These are phyloP conservation scores for Pogostemon cablin DNA, from an alignment of 257 asterid genomes.

Conservation along the genomic window DNA sequence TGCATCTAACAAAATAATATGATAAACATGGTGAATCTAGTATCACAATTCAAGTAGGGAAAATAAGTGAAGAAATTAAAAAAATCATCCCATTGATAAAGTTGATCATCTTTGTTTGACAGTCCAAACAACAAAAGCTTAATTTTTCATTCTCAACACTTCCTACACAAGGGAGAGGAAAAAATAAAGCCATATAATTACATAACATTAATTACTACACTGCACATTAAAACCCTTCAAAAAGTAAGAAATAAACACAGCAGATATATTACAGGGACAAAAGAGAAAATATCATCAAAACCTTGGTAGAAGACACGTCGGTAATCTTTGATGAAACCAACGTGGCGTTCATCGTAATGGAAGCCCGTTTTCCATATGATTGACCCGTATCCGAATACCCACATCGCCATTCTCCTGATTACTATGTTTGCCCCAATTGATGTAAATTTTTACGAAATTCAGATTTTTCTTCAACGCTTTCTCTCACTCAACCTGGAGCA, in stretches of 20 bases:
- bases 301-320: constrained; percentile 98
- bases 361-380: constrained; percentile 94
- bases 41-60: too few species aligned
- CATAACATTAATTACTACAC: background rate
- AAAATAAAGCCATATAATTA: background rate
- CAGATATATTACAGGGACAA: background rate
- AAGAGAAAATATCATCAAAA: constrained; percentile 1
- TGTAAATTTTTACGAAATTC: background rate
- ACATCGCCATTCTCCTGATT: constrained; percentile 63
- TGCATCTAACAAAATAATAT: background rate
- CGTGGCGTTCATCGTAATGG: constrained; percentile 70
- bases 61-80: too few species aligned
- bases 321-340: constrained; percentile 81
- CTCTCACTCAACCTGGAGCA: constrained; percentile 36
- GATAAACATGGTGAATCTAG: too few species aligned
- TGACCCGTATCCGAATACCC: constrained; percentile 99
- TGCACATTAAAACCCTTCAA: background rate
- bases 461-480: background rate
- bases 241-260: background rate
- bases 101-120: background rate
- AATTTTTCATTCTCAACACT: background rate
- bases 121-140: background rate
- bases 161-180: background rate
- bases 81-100: constrained; percentile 5
- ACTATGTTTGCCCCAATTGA: background rate